Evolutionary conservation across 2,329 filamentous ascomycete genomes (phyloP).

Genomic region (Diplodia scrobiculata): DNA sequence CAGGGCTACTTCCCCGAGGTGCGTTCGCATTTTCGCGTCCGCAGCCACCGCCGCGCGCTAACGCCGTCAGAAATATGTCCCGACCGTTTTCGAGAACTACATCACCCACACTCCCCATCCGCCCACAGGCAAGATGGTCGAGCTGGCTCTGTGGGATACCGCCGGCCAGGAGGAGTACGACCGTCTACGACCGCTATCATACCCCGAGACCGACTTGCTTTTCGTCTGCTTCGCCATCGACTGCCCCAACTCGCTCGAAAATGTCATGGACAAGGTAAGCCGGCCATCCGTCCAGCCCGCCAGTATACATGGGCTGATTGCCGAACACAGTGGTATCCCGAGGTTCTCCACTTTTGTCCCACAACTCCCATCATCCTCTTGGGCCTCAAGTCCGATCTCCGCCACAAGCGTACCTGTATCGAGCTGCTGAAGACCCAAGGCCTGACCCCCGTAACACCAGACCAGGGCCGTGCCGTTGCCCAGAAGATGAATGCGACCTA

Average conservation of each 20-base stretch:
- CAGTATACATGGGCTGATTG: slow-evolving; percentile 30
- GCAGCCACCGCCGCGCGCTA: neutral
- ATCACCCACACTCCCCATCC: slow-evolving; percentile 94
- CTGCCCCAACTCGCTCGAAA: slow-evolving; percentile 96
- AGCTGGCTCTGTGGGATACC: slow-evolving; percentile 97
- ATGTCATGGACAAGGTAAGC: slow-evolving; percentile 94
- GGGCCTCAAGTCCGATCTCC: slow-evolving; percentile 94
- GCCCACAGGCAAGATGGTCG: slow-evolving; percentile 86
- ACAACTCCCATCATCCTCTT: slow-evolving; percentile 95
- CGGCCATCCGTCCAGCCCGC: slow-evolving; percentile 4
- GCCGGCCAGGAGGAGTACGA: slow-evolving; percentile 99
- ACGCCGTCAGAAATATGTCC: slow-evolving; percentile 86
- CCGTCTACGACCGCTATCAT: slow-evolving; percentile 89
- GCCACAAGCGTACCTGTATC: slow-evolving; percentile 93
- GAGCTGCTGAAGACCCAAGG: slow-evolving; percentile 98
- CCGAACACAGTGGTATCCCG: slow-evolving; percentile 83
- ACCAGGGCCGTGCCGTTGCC: slow-evolving; percentile 85
- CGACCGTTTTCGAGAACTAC: slow-evolving; percentile 99
- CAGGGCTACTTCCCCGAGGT: slow-evolving; percentile 99
- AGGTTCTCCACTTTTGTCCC: slow-evolving; percentile 98
- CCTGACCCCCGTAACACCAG: slow-evolving; percentile 86
- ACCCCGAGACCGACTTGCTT: slow-evolving; percentile 95
- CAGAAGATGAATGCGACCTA: slow-evolving; percentile 93
- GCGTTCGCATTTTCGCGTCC: slow-evolving; percentile 40
- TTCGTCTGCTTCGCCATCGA: slow-evolving; percentile 99